Evolutionary conservation across 495 filamentous ascomycete genomes (phyloP), one percentile per base, ranked within the genome.

Genomic region (Evansstolkia leycettana): DNA sequence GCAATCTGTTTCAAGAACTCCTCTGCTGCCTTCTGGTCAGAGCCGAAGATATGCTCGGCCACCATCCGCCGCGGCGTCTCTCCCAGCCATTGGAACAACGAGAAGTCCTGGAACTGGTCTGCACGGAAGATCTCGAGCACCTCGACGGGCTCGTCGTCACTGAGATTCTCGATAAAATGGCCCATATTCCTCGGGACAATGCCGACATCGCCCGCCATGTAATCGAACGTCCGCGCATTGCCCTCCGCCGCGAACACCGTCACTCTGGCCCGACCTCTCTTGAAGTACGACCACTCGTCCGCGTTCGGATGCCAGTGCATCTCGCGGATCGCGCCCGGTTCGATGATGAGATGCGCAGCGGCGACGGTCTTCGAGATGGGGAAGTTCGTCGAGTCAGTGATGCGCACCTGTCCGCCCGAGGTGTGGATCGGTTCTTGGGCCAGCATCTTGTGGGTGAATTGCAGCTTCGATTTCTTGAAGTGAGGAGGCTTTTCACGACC

Each of bases 31-130:
- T 70, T 57, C 11, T 61, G 53, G 39, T 78, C 69, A 15, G 60
- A 56, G 17, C 58, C 46, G 48, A 80, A 82, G 11, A 82, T 36
- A 43, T 75, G 69, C 32, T 81, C 77, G 15, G 62, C 61, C 15
- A 81, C 76, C 54, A 77, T 58, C 28, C 67, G 49, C 50, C 65
- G 57, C 15, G 77, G 78, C 10, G 75, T 78, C 58, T 77, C 71
- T 3, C 75, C 77, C 45, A 82, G 48, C 78, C 77, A 82, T 51
- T 82, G 75, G 47, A 76, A 76, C 11, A 81, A 57, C 3, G 69
- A 75, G 44, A 82, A 76, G 36, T 81, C 76, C 25, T 65, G 55
- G 40, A 75, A 75, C 41, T 67, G 54, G 34, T 75, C 72, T 0
- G 70, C 63, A 7, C 67, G 59, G 52, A 76, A 76, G 9, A 77